Evolutionary conservation across 192 early-diverging fungal species (phyloP).

Genomic region (Backusella mclennaniae): DNA sequence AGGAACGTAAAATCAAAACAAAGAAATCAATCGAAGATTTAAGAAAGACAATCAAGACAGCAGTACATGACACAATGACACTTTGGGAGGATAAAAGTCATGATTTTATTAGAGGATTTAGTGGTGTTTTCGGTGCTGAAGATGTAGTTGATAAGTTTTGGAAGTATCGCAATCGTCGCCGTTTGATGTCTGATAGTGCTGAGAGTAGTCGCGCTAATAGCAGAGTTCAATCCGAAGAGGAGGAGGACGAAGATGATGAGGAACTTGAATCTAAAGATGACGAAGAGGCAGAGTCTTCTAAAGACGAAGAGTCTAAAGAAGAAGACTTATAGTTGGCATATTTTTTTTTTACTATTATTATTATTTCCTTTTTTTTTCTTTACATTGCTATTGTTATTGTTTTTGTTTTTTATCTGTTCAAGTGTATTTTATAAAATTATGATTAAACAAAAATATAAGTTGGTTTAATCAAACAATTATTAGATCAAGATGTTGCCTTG

Average conservation of each 20-base stretch:
- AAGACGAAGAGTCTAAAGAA: neutral
- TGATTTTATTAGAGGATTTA: constrained; percentile 71
- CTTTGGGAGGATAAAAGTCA: constrained; percentile 77
- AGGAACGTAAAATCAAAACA: constrained; percentile 72
- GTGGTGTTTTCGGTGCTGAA: constrained; percentile 64
- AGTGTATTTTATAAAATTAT: neutral
- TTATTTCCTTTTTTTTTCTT: neutral
- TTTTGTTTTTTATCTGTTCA: neutral
- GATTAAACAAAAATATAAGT: too few species aligned
- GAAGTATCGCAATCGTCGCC: constrained; percentile 17
- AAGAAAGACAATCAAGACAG: constrained; percentile 66
- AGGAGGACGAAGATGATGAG: constrained; percentile 1
- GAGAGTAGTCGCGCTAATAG: constrained; percentile 13
- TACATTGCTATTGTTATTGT: neutral
- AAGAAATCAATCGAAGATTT: constrained; percentile 76
- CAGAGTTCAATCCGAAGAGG: constrained; percentile 14
- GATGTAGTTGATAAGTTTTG: constrained; percentile 43
- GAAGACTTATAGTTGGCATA: neutral
- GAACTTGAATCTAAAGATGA: neutral
- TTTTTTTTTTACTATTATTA: neutral
- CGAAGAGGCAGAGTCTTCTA: neutral
- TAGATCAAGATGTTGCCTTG: too few species aligned
- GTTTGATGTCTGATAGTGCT: constrained; percentile 6
- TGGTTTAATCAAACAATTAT: too few species aligned
- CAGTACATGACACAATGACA: constrained; percentile 61